A percentile compares a stretch with the other conserved stretches of the same genome.
Evolutionary conservation across 2,329 filamentous ascomycete species (phyloP).

Genomic region (Xylaria digitata): DNA sequence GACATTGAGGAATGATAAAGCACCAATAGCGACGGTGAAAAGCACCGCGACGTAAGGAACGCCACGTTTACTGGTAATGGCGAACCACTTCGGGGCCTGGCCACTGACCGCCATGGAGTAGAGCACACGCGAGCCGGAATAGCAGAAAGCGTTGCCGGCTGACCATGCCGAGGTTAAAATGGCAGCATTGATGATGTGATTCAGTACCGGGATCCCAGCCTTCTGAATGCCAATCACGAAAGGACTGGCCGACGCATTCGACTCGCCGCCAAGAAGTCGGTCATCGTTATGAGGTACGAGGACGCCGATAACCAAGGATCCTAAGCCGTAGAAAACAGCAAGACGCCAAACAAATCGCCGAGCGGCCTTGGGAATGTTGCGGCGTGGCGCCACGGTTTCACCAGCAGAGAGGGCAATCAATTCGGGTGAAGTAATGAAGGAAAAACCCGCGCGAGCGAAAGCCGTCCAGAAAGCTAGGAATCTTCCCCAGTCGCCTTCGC

Average conservation of each 20-base stretch:
- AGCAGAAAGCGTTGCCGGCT: slow-evolving; percentile 70
- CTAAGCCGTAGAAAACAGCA: slow-evolving; percentile 72
- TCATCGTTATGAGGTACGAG: slow-evolving; percentile 73
- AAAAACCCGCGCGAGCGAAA: slow-evolving; percentile 68
- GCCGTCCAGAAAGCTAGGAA: slow-evolving; percentile 71
- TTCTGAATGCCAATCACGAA: slow-evolving; percentile 75
- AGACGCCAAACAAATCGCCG: slow-evolving; percentile 71
- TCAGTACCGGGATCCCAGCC: slow-evolving; percentile 71
- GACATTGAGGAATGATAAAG: slow-evolving; percentile 77
- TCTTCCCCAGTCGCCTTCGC: slow-evolving; percentile 58
- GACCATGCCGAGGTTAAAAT: slow-evolving; percentile 75
- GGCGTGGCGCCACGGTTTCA: slow-evolving; percentile 71
- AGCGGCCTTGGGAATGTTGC: slow-evolving; percentile 74
- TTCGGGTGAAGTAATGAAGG: slow-evolving; percentile 72
- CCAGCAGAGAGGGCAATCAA: slow-evolving; percentile 72
- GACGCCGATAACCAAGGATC: slow-evolving; percentile 69
- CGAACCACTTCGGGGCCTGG: slow-evolving; percentile 72
- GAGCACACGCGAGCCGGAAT: slow-evolving; percentile 76
- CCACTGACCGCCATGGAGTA: slow-evolving; percentile 75
- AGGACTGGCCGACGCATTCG: slow-evolving; percentile 70
- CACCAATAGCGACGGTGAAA: slow-evolving; percentile 68
- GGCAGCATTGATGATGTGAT: slow-evolving; percentile 75
- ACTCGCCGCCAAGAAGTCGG: slow-evolving; percentile 67
- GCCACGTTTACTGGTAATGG: slow-evolving; percentile 68
- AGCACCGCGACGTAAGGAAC: slow-evolving; percentile 68